Percentiles rank a stretch among this genome's conserved stretches.
Evolutionary conservation across 2,329 filamentous ascomycete species (phyloP).

Genomic region (Keithomyces neogunnii): DNA sequence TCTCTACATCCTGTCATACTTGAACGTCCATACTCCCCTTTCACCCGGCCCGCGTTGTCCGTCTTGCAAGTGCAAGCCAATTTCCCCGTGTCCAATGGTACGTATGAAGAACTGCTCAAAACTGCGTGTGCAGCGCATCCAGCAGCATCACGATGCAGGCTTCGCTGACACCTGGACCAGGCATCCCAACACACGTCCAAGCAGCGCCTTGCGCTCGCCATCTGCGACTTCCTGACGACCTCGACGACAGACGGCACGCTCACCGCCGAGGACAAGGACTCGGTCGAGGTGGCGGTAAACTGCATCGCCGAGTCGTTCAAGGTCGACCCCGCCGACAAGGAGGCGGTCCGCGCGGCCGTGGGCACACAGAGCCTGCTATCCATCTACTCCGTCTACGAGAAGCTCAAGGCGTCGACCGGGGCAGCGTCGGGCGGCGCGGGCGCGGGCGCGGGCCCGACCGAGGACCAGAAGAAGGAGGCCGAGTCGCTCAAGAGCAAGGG

Average conservation of each 20-base stretch:
- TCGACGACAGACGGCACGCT: constrained; percentile 86
- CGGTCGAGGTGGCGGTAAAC: constrained; percentile 86
- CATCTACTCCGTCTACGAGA: constrained; percentile 96
- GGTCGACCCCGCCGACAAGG: constrained; percentile 73
- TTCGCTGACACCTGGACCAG: constrained; percentile 7
- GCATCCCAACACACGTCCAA: constrained; percentile 39
- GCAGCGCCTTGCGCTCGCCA: constrained; percentile 90
- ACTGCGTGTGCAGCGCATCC: no score
- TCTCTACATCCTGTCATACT: neutral
- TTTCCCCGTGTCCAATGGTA: constrained; percentile 1
- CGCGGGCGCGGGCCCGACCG: constrained; percentile 27
- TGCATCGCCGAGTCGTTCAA: constrained; percentile 96
- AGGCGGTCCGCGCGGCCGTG: constrained; percentile 66
- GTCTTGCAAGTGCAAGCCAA: neutral
- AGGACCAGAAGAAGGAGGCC: constrained; percentile 67
- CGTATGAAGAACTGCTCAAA: neutral
- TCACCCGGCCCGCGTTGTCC: neutral
- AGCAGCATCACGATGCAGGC: no score
- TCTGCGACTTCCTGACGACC: constrained; percentile 86
- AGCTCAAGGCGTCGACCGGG: constrained; percentile 57
- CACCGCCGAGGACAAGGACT: constrained; percentile 79
- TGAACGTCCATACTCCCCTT: no score
- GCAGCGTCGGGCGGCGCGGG: constrained; percentile 25
- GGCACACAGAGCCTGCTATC: constrained; percentile 80
- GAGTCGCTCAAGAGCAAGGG: constrained; percentile 84